Evolutionary conservation across 352 stramenopile species (phyloP), one percentile per base, ranked within the genome.

Genomic region (Nothophytophthora sp.): DNA sequence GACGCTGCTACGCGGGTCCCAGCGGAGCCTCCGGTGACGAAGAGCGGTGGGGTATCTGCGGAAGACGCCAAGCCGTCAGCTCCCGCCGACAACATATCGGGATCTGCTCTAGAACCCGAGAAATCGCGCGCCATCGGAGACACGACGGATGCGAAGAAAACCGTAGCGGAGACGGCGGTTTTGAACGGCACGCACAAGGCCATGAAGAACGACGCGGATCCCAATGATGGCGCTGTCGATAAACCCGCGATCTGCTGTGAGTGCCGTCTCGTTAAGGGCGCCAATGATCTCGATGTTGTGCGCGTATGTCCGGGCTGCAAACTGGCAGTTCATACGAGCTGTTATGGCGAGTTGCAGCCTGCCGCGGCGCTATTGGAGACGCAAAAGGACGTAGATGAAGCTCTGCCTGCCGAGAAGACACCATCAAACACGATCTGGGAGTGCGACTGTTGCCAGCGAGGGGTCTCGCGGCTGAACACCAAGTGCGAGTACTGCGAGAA

Each of bases 401-500:
- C 10, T n/a, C 22, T 29, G 40, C 12, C 55, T 12, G 43, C 8
- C 5, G 12, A 13, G 5, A 28, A 20, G 10, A 6, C 39, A 12
- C 11, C 23, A 23, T 6, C 27, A 33, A 4, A 23, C 22, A 40
- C 30, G 4, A 30, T 15, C 3, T 86, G 74, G 74, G 53, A 46
- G 12, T 86, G 74, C 46, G 74, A 83, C 46, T 75, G 59, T 47
- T 86, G 74, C 32, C 23, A 33, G 37, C 52, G 35, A 19, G 43
- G 33, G 10, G 67, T 76, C 19, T 48, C 51, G 20, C 41, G 33
- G 49, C 33, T n/a, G 3, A 29, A 15, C 23, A 37, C 36, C 18
- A 20, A 34, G 28, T 86, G 74, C 42, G 69, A 70, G 12, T 81
- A 77, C 32, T 86, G 74, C 50, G 50, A 62, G n/a, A 66, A 77